Base-by-base conservation (phyloP, 352 stramenopile species). In the Globisporangium ultimum region DNA sequence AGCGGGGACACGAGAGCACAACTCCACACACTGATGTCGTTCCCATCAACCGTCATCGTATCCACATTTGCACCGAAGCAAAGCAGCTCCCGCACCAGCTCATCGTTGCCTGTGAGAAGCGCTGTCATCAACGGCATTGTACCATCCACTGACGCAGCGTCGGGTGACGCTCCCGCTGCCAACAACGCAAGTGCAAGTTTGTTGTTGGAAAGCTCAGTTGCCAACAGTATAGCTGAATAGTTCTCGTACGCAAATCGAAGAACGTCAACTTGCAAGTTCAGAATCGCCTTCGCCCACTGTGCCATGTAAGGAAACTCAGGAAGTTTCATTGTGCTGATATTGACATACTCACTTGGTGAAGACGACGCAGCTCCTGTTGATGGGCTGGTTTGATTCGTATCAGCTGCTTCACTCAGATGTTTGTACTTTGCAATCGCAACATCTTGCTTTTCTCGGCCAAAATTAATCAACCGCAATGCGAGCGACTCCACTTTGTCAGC, bases 101-200 rank as follows among this genome's bases (percentile, higher is more conserved):
- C 60, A 61, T 70, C 64, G 7, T 84, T 69, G 2, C 76, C 74
- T 13, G 71, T 70, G 17, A 88, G 54, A 4, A 91, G 69, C 3
- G 80, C 75, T 18, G 83, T 56, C 80, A 91, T 91, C 5, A 93
- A 54, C 7, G 76, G 70, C 0, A 74, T 89, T 7, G 72, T 66
- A 5, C 72, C 68, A 12, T 74, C 62, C 5, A 64, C 22, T 4
- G 79, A 76, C 3, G 46, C 41, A 0, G 57, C 65, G 14, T 85
- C 64, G 0, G 73, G 36, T 0, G 52, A 70, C n/a, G 74, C 76
- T n/a, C 74, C 74, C 13, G 66, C 78, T 22, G 58, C 54, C 17
- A 93, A 52, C 12, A 93, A 51, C 10, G 66, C 61, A 3, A 50
- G 36, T 0, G 76, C 70, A 28, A 85, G 55, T 4, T 63, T 56